A percentile compares a stretch with the other conserved stretches of the same genome.
These are phyloP conservation scores for Bruguiera hainesii DNA, from an alignment of 441 rosid genomes.

Conservation along the genomic window DNA sequence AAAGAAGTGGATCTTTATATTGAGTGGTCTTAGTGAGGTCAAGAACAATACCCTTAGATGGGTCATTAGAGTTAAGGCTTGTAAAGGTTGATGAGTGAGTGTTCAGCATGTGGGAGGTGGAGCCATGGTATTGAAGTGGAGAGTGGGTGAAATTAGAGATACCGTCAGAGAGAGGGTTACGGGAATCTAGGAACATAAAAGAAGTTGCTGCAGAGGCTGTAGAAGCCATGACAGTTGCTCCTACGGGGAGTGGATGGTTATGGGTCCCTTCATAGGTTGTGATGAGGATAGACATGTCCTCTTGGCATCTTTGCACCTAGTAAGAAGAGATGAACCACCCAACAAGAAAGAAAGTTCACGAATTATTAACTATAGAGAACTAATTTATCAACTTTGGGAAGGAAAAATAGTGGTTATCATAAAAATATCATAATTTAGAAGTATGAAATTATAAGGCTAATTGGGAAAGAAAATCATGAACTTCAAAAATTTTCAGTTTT, in stretches of 20 bases:
- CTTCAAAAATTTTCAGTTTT: too few species aligned
- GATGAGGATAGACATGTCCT: slow-evolving; percentile 91
- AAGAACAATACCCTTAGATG: slow-evolving; percentile 42
- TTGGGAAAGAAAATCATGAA: too few species aligned
- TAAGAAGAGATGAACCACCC: not conserved
- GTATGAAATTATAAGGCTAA: too few species aligned
- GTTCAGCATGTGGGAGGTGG: slow-evolving; percentile 14
- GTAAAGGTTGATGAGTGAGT: slow-evolving; percentile 17
- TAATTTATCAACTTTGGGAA: too few species aligned
- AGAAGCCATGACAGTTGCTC: slow-evolving; percentile 93
- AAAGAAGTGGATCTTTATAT: not conserved
- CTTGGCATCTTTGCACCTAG: slow-evolving; percentile 91
- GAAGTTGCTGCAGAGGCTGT: slow-evolving; percentile 60
- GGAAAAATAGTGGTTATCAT: too few species aligned
- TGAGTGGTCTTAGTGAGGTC: slow-evolving; percentile 34
- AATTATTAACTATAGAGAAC: too few species aligned
- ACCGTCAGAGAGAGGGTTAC: slow-evolving; percentile 22
- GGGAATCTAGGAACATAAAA: slow-evolving; percentile 43
- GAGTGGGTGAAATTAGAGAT: slow-evolving; percentile 9
- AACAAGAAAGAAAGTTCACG: too few species aligned
- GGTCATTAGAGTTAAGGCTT: slow-evolving; percentile 32
- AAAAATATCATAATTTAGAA: too few species aligned
- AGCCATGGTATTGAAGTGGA: slow-evolving; percentile 10
- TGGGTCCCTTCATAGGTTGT: slow-evolving; percentile 98
- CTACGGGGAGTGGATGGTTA: slow-evolving; percentile 90